Conservation (phyloP, 1,284 basidiomycete species). For the Takashimella tepidaria region DNA sequence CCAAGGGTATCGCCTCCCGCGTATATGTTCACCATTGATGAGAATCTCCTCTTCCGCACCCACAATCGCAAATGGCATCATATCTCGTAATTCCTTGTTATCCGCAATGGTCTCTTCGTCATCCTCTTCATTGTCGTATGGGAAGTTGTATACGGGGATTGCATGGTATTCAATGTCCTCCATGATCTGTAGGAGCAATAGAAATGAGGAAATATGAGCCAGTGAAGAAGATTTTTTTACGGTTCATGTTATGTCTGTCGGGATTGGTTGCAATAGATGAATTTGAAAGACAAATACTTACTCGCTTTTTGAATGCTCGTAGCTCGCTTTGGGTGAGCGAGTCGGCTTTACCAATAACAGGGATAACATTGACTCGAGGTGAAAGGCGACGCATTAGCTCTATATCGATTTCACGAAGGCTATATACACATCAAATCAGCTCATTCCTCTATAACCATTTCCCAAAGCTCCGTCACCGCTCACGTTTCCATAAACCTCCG, state of each 20-base stretch:
- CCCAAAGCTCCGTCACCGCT: no score
- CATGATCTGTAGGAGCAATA: slow-evolving; percentile 92
- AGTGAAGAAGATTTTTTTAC: no score
- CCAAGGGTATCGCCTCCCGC: slow-evolving; percentile 94
- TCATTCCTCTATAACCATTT: no score
- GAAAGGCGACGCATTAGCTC: slow-evolving; percentile 96
- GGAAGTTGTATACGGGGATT: slow-evolving; percentile 99
- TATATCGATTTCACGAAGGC: slow-evolving; percentile 97
- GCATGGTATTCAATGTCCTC: slow-evolving; percentile 99
- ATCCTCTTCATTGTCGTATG: slow-evolving; percentile 97
- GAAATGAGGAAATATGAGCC: neutral
- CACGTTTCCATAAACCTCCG: no score
- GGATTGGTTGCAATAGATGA: neutral
- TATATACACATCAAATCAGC: slow-evolving; percentile 36
- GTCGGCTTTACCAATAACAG: slow-evolving; percentile 97
- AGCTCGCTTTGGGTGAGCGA: slow-evolving; percentile 87
- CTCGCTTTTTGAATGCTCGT: slow-evolving; percentile 92
- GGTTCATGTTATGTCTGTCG: neutral
- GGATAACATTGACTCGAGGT: slow-evolving; percentile 97
- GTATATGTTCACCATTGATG: slow-evolving; percentile 81
- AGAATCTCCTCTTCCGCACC: slow-evolving; percentile 97
- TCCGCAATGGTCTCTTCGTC: slow-evolving; percentile 98
- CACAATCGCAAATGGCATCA: slow-evolving; percentile 95
- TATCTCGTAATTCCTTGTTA: slow-evolving; percentile 84
- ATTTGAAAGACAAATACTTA: slow-evolving; percentile 53